Evolutionary conservation across 2,329 filamentous ascomycete species (phyloP), one percentile per base, ranked within the genome.

Genomic region (Xylariaceae sp.): DNA sequence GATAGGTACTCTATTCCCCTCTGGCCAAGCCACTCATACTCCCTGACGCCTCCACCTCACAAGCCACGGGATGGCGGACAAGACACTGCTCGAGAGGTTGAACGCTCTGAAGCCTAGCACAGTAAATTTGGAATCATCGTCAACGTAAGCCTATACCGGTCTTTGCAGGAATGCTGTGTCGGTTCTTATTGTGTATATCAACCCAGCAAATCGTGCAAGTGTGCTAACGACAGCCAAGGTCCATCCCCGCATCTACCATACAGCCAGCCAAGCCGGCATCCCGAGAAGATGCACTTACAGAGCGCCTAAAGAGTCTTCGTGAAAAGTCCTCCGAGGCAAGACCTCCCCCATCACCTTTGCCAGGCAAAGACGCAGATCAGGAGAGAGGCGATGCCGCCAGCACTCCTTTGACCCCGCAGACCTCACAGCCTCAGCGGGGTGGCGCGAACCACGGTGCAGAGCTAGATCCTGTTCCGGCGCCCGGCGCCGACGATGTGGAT

Each of bases 241-340:
- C 44, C 18, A 34, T 41, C 15, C 39, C 49, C 34, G 43, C 48
- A 34, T 64, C 67, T 22, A 58, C 64, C 3, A 69, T 73, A 40
- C 66, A 72, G 47, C 57, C 67, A 7, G 62, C 60, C 11, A 68
- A 64, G 48, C 62, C 70, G 2, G 58, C 62, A 1, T 71, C 72
- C 0, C 65, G 65, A 31, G 74, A 78, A 48, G 74, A 79, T 54
- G 64, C 67, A 8, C 64, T 81, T 8, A 64, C 75, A 2, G 69
- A 69, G 2, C 68, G 77, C 17, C 64, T 81, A 34, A 74, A 72
- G 49, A 69, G 64, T 4, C 63, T 81, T 16, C 71, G 77, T 11
- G 64, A 67, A 17, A 63, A 62, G 22, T 59, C 61, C 17, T 58
- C 63, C 13, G 60, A 38, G 34, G 22, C 22, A 26, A 34, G 34